phyloP scores from a whole-genome alignment of 768 basidiomycete genomes.

The Lactarius evosmus region DNA sequence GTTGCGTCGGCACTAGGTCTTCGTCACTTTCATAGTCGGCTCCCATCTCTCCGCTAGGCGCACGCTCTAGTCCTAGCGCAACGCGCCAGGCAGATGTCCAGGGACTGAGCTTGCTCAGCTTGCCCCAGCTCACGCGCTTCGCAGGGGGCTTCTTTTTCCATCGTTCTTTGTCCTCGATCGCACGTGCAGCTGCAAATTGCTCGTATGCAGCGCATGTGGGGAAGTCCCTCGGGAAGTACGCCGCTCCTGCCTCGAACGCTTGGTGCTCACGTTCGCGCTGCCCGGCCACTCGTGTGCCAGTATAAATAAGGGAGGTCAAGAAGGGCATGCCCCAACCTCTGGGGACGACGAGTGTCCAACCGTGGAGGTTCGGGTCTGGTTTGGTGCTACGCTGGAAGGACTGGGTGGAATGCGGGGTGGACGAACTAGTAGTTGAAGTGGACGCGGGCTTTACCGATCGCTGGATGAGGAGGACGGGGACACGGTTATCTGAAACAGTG shows the following conservation, averaged over 20 bases:
- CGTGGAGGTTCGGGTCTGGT: constrained; percentile 49
- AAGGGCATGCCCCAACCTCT: constrained; percentile 91
- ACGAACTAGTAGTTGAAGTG: constrained; percentile 26
- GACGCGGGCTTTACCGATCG: constrained; percentile 52
- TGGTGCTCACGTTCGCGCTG: constrained; percentile 81
- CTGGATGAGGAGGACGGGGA: constrained; percentile 83
- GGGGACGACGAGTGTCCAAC: constrained; percentile 86
- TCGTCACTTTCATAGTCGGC: constrained; percentile 21
- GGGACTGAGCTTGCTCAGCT: constrained; percentile 62
- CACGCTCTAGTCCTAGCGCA: constrained; percentile 51
- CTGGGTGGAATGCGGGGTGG: constrained; percentile 23
- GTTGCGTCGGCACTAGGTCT: constrained; percentile 56
- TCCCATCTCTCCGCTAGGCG: constrained; percentile 4
- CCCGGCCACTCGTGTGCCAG: constrained; percentile 81
- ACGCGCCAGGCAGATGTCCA: constrained; percentile 76
- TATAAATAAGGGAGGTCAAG: constrained; percentile 74
- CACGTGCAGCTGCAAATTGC: constrained; percentile 47
- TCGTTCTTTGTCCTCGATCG: constrained; percentile 47
- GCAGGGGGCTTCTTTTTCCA: constrained; percentile 88
- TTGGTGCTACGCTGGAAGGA: constrained; percentile 15
- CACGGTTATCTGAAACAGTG: constrained; percentile 70
- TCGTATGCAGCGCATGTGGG: constrained; percentile 56
- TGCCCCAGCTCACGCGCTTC: constrained; percentile 72
- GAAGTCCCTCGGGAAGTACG: constrained; percentile 82
- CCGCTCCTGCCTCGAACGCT: constrained; percentile 71